A percentile compares a stretch with the other conserved stretches of the same genome.
Evolutionary conservation across 495 filamentous ascomycete species (phyloP).

Genomic region (Penicillium bialowiezense): DNA sequence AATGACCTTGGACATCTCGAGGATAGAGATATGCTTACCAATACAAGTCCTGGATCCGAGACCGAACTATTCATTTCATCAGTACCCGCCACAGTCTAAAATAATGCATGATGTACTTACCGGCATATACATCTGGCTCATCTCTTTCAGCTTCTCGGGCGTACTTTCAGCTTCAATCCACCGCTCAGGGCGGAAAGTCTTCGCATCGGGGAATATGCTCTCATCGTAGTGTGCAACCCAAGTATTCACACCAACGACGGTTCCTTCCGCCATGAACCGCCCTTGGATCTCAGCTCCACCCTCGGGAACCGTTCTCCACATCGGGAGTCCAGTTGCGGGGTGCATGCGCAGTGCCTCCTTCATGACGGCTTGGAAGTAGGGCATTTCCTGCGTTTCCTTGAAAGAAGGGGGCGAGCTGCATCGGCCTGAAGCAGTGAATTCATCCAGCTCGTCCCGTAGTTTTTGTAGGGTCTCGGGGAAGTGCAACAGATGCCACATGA

Average conservation of each 20-base stretch:
- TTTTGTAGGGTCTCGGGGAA: slow-evolving; percentile 32
- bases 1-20: slow-evolving; percentile 49
- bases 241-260: slow-evolving; percentile 51
- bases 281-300: slow-evolving; percentile 37
- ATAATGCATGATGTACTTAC: slow-evolving; percentile 17
- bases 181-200: slow-evolving; percentile 32
- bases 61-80: slow-evolving; percentile 39
- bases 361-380: slow-evolving; percentile 47
- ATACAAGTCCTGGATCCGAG: slow-evolving; percentile 43
- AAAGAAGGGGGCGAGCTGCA: slow-evolving; percentile 36
- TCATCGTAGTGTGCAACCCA: slow-evolving; percentile 53
- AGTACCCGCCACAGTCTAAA: not conserved
- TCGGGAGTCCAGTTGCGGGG: slow-evolving; percentile 35
- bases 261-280: slow-evolving; percentile 37
- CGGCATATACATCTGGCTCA: slow-evolving; percentile 46
- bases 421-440: slow-evolving; percentile 24
- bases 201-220: slow-evolving; percentile 41
- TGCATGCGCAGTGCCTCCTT: slow-evolving; percentile 45
- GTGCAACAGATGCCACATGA: slow-evolving; percentile 50
- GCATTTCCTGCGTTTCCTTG: slow-evolving; percentile 49
- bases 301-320: slow-evolving; percentile 40
- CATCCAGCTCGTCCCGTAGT: slow-evolving; percentile 45
- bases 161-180: slow-evolving; percentile 35
- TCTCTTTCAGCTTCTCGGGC: slow-evolving; percentile 29
- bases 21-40: slow-evolving; percentile 46